Base-by-base conservation (phyloP, 2,329 filamentous ascomycete genomes). In the Phialocephala subalpina region DNA sequence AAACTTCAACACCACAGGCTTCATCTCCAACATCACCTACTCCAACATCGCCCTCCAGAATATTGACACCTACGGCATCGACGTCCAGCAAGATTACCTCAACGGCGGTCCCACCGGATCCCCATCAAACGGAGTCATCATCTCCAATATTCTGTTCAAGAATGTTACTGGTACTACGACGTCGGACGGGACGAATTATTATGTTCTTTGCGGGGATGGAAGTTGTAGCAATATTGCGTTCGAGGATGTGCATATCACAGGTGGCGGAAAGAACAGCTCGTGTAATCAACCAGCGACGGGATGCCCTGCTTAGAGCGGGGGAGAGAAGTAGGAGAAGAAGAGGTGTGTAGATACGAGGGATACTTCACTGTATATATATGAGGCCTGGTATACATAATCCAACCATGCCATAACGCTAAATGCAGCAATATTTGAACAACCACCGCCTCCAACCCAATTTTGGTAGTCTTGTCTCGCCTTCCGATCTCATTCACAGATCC, bases 71-170 rank as follows among this genome's bases (percentile, higher is more conserved):
- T 84, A 84, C 70, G 83, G 83, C n/a, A 82, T 86, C 63, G 82
- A 83, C 65, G 77, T 85, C 49, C 78, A 84, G 75, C 82, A 85
- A 75, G 83, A 85, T 71, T 86, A 85, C 69, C 71, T 82, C 62
- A 85, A 85, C 69, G 83, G 80, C 14, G 79, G 79, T 3, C 73
- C 79, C 5, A 80, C 76, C 7, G 80, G 79, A 1, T 67, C 68
- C 11, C 76, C 80, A 6, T 76, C 76, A 1, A 80, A 79, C 58
- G 79, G 79, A 2, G 78, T 82, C 2, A 70, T 69, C 1, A 80
- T 82, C 55, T 66, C 68, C 33, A 76, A 76, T 61, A 56, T 82
- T 2, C 65, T 71, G 8, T 78, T 81, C 58, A 70, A 75, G 45
- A 76, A 80, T 67, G 72, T 81, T 4, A 76, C 71, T 0, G 80